Percentiles rank a stretch among this genome's conserved stretches.
phyloP scores from a whole-genome alignment of 441 rosid species.

The Omphalea diandra region DNA sequence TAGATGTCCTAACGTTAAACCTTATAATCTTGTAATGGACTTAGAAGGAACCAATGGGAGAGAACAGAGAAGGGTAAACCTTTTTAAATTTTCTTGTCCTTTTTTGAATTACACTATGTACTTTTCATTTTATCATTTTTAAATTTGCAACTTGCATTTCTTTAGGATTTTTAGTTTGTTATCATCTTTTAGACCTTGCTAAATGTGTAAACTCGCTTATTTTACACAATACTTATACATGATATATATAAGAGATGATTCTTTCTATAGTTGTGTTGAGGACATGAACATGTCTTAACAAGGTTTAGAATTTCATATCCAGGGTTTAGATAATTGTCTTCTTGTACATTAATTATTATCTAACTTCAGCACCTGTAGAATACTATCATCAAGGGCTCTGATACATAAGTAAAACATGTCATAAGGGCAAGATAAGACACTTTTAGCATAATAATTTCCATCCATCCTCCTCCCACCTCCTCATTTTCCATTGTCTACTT shows the following conservation, averaged over 20 bases:
- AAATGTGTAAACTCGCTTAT: background rate
- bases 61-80: constrained; percentile 94
- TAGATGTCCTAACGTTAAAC: constrained; percentile 85
- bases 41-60: constrained; percentile 99
- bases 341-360: background rate
- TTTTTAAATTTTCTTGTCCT: background rate
- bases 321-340: background rate
- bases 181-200: background rate
- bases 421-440: background rate
- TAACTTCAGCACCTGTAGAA: background rate
- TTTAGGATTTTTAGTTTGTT: background rate
- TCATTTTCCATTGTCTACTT: no score
- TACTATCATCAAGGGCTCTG: background rate
- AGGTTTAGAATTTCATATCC: background rate
- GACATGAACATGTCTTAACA: background rate
- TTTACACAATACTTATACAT: background rate
- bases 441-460: background rate
- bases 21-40: constrained; percentile 96
- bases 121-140: no score
- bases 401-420: background rate
- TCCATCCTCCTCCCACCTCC: background rate
- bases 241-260: background rate
- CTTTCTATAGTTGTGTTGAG: background rate
- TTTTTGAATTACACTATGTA: constrained; percentile 1
- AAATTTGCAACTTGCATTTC: background rate